Evolutionary conservation across 1,284 basidiomycete species (phyloP).

Genomic region (Cryptococcus wingfieldii): DNA sequence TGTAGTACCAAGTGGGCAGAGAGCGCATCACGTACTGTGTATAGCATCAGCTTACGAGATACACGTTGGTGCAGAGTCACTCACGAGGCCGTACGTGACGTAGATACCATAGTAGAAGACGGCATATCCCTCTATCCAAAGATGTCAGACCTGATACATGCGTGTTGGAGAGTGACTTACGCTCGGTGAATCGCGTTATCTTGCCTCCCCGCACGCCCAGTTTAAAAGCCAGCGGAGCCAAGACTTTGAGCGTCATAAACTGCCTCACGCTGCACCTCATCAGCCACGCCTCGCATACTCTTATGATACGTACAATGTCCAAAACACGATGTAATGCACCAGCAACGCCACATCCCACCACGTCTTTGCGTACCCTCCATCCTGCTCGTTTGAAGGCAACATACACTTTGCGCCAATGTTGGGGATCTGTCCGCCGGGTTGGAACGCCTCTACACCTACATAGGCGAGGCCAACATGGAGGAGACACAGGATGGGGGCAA

Average conservation of each 20-base stretch:
- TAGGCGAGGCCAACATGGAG: slow-evolving; percentile 61
- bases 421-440: slow-evolving; percentile 46
- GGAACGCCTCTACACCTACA: slow-evolving; percentile 34
- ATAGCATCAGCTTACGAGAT: not conserved
- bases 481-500: slow-evolving; percentile 67
- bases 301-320: slow-evolving; percentile 60
- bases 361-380: slow-evolving; percentile 66
- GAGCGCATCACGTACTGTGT: slow-evolving; percentile 74
- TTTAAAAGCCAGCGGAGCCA: slow-evolving; percentile 64
- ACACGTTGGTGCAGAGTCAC: not conserved
- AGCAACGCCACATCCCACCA: slow-evolving; percentile 80
- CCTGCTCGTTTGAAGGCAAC: slow-evolving; percentile 66
- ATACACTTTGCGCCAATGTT: slow-evolving; percentile 78
- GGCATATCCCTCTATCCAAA: slow-evolving; percentile 64
- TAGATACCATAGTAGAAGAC: slow-evolving; percentile 72
- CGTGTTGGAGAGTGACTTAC: slow-evolving; percentile 16
- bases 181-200: slow-evolving; percentile 80
- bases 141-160: not conserved
- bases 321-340: slow-evolving; percentile 82
- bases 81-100: slow-evolving; percentile 62
- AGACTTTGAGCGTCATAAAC: slow-evolving; percentile 64
- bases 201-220: slow-evolving; percentile 68
- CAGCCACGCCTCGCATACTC: not conserved
- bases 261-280: slow-evolving; percentile 60
- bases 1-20: slow-evolving; percentile 63